Conservation (phyloP, 1,284 basidiomycete species). For the Spongispora temasekensis region DNA sequence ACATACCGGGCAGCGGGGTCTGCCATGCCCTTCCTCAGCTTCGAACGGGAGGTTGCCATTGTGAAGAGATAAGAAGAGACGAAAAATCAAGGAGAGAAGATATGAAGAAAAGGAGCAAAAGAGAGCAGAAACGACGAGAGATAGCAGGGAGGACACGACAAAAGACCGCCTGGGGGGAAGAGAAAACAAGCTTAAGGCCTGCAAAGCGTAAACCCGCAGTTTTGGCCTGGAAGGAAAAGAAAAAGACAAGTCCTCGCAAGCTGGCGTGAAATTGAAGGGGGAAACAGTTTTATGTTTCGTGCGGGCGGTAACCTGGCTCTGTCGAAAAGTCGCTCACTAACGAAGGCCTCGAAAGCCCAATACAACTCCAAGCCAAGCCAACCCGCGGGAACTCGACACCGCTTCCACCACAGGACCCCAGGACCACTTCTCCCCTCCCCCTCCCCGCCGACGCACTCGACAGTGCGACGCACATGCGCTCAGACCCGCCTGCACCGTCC, state of each 20-base stretch:
- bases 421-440: neutral
- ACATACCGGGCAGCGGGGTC: conserved; percentile 60
- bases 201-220: conserved; percentile 23
- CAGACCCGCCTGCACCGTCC: neutral
- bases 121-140: conserved; percentile 38
- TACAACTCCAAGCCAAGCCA: conserved; percentile 14
- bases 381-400: conserved; percentile 36
- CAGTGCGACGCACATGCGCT: conserved; percentile 1
- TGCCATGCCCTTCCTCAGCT: conserved; percentile 58
- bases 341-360: conserved; percentile 28
- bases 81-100: conserved; percentile 37
- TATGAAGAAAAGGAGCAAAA: conserved; percentile 29
- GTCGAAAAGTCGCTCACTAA: conserved; percentile 35
- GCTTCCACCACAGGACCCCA: conserved; percentile 22
- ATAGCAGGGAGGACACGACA: conserved; percentile 38
- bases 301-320: conserved; percentile 29
- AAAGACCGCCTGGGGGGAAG: conserved; percentile 23
- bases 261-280: conserved; percentile 21
- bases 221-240: conserved; percentile 19
- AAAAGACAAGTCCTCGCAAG: conserved; percentile 26
- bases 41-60: conserved; percentile 66
- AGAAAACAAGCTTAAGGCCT: conserved; percentile 17
- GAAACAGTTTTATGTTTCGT: conserved; percentile 34
- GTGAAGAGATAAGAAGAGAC: conserved; percentile 25
- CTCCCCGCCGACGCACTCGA: neutral